phyloP scores from a whole-genome alignment of 2,329 filamentous ascomycete species.

The Sporothrix variecibatus region DNA sequence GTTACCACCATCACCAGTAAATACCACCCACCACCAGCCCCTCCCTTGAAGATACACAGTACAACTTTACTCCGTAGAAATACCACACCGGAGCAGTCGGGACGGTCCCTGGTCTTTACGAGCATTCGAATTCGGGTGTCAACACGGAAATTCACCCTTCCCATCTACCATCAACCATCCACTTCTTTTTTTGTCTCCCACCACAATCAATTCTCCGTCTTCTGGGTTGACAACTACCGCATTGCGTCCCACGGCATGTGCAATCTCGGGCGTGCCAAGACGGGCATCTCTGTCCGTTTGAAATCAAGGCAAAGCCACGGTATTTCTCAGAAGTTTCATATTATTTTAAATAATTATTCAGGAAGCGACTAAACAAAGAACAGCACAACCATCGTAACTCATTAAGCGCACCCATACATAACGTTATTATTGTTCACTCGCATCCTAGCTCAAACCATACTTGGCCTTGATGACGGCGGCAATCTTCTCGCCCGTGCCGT shows the following conservation, averaged over 20 bases:
- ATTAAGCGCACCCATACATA: too few relatives aligned
- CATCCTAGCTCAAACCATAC: slow-evolving; percentile 22
- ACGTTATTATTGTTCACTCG: too few relatives aligned
- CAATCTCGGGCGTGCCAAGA: background rate
- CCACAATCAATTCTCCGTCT: background rate
- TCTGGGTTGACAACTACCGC: background rate
- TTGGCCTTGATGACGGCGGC: slow-evolving; percentile 34
- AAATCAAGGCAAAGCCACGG: background rate
- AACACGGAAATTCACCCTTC: background rate
- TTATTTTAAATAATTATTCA: background rate
- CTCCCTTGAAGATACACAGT: too few relatives aligned
- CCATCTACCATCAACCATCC: background rate
- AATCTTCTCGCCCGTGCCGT: slow-evolving; percentile 33
- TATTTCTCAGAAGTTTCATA: background rate
- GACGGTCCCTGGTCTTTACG: background rate
- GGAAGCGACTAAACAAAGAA: background rate
- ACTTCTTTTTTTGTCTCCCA: too few relatives aligned
- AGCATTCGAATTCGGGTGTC: background rate
- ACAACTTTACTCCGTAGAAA: too few relatives aligned
- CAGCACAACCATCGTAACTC: background rate
- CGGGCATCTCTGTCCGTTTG: background rate
- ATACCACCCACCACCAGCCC: too few relatives aligned
- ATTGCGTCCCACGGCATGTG: slow-evolving; percentile 2
- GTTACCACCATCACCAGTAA: background rate
- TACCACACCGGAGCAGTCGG: background rate